Conservation (phyloP, 225 moss, liverwort and hornwort species). For the Pleurozium schreberi region DNA sequence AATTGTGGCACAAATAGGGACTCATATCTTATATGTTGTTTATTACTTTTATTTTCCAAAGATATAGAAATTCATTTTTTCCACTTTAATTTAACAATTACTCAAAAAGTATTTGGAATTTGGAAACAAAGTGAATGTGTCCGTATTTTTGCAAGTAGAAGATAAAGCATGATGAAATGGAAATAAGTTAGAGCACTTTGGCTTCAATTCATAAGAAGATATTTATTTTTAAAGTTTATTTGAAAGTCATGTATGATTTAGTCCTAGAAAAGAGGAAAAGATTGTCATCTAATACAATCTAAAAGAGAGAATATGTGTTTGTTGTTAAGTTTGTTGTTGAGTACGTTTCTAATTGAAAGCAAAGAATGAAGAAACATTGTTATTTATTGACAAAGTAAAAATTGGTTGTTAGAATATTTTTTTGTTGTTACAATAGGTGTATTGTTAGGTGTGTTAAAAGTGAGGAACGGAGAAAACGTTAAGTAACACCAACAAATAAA, state of each 20-base stretch:
- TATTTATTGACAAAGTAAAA: background rate
- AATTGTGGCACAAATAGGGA: background rate
- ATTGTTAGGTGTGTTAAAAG: too few species aligned
- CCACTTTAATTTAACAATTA: background rate
- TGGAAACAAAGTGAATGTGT: background rate
- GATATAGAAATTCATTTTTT: background rate
- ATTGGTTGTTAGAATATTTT: background rate
- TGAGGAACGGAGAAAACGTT: background rate
- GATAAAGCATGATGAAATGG: background rate
- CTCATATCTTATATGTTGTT: background rate
- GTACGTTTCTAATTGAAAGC: too few species aligned
- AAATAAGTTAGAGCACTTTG: background rate
- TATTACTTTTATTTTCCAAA: background rate
- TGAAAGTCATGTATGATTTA: background rate
- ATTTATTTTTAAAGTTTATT: background rate
- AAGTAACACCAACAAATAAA: background rate
- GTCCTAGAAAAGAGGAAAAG: background rate
- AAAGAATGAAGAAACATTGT: background rate
- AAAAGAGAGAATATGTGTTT: background rate
- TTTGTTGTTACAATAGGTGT: background rate
- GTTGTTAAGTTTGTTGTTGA: background rate
- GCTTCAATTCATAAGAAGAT: background rate
- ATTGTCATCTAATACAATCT: background rate
- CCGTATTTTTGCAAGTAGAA: background rate
- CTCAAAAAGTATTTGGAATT: background rate